Evolutionary conservation across 1,139 yeast species (phyloP).

Genomic region (Magnusiomyces suaveolens): DNA sequence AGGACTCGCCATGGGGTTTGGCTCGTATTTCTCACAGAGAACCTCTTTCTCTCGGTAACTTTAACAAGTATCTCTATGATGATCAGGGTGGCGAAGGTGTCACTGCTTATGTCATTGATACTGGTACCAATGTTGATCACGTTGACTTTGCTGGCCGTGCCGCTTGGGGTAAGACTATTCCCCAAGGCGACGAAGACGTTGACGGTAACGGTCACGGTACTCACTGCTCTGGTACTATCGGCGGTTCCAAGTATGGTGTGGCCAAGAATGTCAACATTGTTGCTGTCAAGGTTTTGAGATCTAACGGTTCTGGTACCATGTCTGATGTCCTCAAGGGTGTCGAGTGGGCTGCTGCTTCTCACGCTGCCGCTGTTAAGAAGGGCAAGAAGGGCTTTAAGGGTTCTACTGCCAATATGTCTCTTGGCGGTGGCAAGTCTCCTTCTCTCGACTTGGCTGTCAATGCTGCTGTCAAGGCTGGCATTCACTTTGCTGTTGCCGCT

Average conservation of each 20-base stretch:
- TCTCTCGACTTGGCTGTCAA: constrained; percentile 47
- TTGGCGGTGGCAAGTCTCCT: constrained; percentile 51
- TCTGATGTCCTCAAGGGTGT: constrained; percentile 43
- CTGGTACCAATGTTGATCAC: constrained; percentile 74
- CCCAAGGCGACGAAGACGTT: constrained; percentile 65
- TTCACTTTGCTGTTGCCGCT: constrained; percentile 58
- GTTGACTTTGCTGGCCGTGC: constrained; percentile 86
- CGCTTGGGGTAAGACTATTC: constrained; percentile 84
- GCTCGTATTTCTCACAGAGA: constrained; percentile 88
- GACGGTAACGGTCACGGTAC: constrained; percentile 93
- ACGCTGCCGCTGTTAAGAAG: constrained; percentile 30
- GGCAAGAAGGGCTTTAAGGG: constrained; percentile 46
- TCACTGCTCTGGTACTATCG: constrained; percentile 52
- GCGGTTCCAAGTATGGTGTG: constrained; percentile 50
- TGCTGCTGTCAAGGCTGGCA: constrained; percentile 50
- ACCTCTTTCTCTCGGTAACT: constrained; percentile 43
- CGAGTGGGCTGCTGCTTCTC: constrained; percentile 36
- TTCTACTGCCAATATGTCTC: constrained; percentile 51
- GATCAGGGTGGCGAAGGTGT: constrained; percentile 80
- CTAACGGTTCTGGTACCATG: constrained; percentile 42
- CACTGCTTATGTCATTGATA: constrained; percentile 76
- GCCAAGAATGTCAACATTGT: constrained; percentile 55
- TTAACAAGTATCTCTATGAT: constrained; percentile 76
- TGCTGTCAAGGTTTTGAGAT: constrained; percentile 47
- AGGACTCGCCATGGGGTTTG: constrained; percentile 93